phyloP scores from a whole-genome alignment of 2,329 filamentous ascomycete genomes.

The Penicillium capsulatum region DNA sequence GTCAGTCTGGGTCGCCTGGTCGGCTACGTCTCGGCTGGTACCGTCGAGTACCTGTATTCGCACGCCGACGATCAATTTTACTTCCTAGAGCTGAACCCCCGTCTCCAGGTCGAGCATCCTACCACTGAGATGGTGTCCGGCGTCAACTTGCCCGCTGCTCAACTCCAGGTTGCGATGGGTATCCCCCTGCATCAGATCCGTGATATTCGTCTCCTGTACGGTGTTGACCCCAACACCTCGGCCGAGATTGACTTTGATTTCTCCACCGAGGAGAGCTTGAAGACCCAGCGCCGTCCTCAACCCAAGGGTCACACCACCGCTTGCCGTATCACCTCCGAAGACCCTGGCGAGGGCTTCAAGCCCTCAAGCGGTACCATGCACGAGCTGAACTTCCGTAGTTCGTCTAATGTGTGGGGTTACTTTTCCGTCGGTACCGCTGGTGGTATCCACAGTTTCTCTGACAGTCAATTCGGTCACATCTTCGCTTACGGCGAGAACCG shows the following conservation, averaged over 20 bases:
- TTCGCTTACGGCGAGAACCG: conserved; percentile 98
- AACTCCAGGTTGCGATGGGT: conserved; percentile 99
- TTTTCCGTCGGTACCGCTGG: conserved; percentile 96
- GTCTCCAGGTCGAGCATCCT: conserved; percentile 98
- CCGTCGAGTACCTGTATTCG: conserved; percentile 98
- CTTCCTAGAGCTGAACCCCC: conserved; percentile 96
- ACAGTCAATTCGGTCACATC: conserved; percentile 98
- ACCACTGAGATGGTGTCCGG: conserved; percentile 99
- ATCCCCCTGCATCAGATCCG: conserved; percentile 90
- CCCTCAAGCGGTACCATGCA: conserved; percentile 98
- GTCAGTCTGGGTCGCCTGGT: conserved; percentile 91
- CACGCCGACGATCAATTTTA: conserved; percentile 98
- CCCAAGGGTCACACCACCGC: conserved; percentile 97
- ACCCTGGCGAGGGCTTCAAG: conserved; percentile 99
- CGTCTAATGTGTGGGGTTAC: conserved; percentile 99
- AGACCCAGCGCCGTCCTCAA: conserved; percentile 81
- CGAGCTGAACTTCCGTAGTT: conserved; percentile 97
- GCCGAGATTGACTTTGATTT: conserved; percentile 97
- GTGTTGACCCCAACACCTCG: conserved; percentile 80
- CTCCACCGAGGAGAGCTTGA: conserved; percentile 74
- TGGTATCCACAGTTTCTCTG: conserved; percentile 98
- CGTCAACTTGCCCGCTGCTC: conserved; percentile 92
- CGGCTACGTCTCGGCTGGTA: conserved; percentile 97
- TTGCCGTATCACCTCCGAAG: conserved; percentile 98
- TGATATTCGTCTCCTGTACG: conserved; percentile 94